Percentiles rank a stretch among this genome's conserved stretches.
Conservation (phyloP, 257 asterid species). For the Knoxia roxburghii region DNA sequence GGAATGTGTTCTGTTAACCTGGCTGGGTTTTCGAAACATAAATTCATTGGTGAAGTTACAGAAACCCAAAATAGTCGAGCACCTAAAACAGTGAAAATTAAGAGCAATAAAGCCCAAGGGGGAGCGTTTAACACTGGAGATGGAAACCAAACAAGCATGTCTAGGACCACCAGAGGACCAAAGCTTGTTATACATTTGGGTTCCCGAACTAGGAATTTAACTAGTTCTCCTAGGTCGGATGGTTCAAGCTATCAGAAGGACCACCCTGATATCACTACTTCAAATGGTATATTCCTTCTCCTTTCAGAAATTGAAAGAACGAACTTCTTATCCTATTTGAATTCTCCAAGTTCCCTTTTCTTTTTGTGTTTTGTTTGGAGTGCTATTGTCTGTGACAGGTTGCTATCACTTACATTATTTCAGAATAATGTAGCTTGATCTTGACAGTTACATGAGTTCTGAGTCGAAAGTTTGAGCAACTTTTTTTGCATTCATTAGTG, state of each 20-base stretch:
- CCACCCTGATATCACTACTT: constrained; percentile 45
- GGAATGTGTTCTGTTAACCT: constrained; percentile 38
- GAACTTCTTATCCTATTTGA: neutral
- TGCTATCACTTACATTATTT: neutral
- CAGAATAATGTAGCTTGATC: too few species aligned
- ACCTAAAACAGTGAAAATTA: constrained; percentile 60
- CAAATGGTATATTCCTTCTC: constrained; percentile 44
- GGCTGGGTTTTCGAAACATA: constrained; percentile 44
- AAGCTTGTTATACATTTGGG: constrained; percentile 96
- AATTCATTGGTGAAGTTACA: constrained; percentile 46
- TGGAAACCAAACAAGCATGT: constrained; percentile 36
- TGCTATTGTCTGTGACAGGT: neutral
- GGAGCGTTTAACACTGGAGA: constrained; percentile 34
- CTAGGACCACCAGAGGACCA: constrained; percentile 55
- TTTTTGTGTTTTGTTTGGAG: neutral
- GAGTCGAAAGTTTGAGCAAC: neutral
- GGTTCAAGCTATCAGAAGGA: constrained; percentile 52
- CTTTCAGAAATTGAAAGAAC: neutral
- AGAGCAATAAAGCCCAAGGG: constrained; percentile 44
- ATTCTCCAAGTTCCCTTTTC: neutral
- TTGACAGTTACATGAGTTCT: too few species aligned
- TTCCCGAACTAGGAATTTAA: constrained; percentile 45
- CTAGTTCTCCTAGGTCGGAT: constrained; percentile 58
- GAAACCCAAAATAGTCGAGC: constrained; percentile 40
- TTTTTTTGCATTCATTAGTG: neutral